phyloP scores from a whole-genome alignment of 306 rosid genomes.

The Senna siamea region DNA sequence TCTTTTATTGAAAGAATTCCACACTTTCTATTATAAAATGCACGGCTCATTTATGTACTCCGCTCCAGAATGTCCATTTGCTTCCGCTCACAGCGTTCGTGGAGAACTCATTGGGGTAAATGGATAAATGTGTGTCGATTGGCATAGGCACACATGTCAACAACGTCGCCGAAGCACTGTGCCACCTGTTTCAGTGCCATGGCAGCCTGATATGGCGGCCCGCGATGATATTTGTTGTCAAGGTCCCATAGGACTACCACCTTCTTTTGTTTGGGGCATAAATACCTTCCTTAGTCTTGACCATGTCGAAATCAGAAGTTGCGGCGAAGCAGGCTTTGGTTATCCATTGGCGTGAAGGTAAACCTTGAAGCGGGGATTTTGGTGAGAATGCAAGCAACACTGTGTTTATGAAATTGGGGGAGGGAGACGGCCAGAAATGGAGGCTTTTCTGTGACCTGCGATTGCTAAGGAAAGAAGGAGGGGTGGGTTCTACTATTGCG shows the following conservation, averaged over 20 bases:
- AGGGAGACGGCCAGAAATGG: not conserved
- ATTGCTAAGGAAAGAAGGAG: constrained; percentile 2
- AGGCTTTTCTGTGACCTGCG: not conserved
- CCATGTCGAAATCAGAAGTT: constrained; percentile 74
- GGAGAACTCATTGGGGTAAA: constrained; percentile 69
- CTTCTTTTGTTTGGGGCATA: constrained; percentile 62
- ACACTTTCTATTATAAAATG: too few relatives aligned
- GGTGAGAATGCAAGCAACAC: not conserved
- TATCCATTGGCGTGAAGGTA: constrained; percentile 22
- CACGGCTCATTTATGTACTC: too few relatives aligned
- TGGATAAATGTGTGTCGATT: constrained; percentile 84
- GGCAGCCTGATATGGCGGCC: constrained; percentile 82
- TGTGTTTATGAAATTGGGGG: constrained; percentile 17
- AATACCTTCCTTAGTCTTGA: constrained; percentile 63
- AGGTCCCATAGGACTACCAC: constrained; percentile 91
- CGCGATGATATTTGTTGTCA: constrained; percentile 90
- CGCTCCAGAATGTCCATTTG: constrained; percentile 70
- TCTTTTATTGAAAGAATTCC: too few relatives aligned
- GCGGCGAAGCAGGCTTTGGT: constrained; percentile 41
- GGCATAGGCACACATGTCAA: constrained; percentile 81
- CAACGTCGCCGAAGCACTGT: constrained; percentile 60
- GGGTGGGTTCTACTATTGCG: constrained; percentile 13
- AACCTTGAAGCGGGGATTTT: constrained; percentile 24
- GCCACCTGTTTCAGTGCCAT: constrained; percentile 63
- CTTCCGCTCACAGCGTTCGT: constrained; percentile 62